Evolutionary conservation across 192 early-diverging fungal genomes (phyloP), one percentile per base, ranked within the genome.

Genomic region (Coemansia sp.): DNA sequence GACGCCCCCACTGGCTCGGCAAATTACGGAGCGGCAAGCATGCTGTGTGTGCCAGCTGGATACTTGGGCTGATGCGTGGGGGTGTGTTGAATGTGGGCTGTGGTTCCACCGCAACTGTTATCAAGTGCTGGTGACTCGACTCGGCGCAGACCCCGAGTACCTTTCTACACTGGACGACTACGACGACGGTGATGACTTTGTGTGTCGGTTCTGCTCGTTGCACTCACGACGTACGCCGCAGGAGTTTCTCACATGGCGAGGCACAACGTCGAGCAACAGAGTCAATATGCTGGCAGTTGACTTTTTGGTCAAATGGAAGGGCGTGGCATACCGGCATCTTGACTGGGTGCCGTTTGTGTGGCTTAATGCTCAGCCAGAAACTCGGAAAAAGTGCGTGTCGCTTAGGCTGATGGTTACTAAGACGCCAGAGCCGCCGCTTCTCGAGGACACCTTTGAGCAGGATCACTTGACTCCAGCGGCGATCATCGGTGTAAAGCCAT

Each of bases 261-360:
- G 34, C 53, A 16, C 28, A 53, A 50, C 28, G 9, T 21, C 46
- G 20, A 28, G 45, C 13, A 1, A 8, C 10, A n/a, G 31, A 13
- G 53, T n/a, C 16, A 13, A 28, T 9, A 14, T 45, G 9, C 31
- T 40, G 13, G 51, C 6, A 2, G 66, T 69, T 13, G 71, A 79
- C 21, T 59, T 74, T 16, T 4, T 61, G 3, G 63, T 79, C 40
- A 79, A 79, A 34, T 79, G 70, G 70, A 51, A 24, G 21, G 48
- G 39, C 28, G 33, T 46, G n/a, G 69, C 76, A 40, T 73, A 66
- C 39, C 71, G 76, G n/a, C 76, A 74, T 23, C 28, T 79, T 5
- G 60, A 46, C 23, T 79, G 76, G 76, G 76, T 74, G 50, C 71
- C 76, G 28, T 56, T 65, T n/a, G 46, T 59, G 6, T 79, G 76